These are phyloP conservation scores for Talaromyces sp. DNA, from an alignment of 2,329 filamentous ascomycete genomes.

Conservation along the genomic window DNA sequence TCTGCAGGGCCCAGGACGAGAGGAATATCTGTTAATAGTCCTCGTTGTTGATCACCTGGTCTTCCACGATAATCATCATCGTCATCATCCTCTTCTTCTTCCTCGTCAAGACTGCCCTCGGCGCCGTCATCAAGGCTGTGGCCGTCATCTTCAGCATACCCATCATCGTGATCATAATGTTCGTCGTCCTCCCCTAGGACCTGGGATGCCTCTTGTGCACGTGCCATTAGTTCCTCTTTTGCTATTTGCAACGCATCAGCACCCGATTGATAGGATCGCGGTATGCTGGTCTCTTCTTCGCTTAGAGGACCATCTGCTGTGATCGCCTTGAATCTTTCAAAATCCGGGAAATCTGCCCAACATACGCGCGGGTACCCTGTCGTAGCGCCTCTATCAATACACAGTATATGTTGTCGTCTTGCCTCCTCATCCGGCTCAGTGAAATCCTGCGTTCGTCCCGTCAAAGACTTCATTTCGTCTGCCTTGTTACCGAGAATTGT, in stretches of 20 bases:
- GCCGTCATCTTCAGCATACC: conserved; percentile 40
- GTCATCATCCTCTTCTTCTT: conserved; percentile 53
- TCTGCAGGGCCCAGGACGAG: conserved; percentile 92
- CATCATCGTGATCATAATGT: conserved; percentile 41
- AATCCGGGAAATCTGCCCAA: conserved; percentile 45
- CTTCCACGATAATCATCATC: conserved; percentile 53
- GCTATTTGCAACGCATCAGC: conserved; percentile 51
- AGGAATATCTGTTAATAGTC: conserved; percentile 86
- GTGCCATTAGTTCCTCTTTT: conserved; percentile 51
- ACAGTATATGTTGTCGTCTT: conserved; percentile 42
- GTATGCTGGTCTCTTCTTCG: conserved; percentile 46
- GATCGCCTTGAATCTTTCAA: conserved; percentile 40
- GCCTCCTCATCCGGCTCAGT: conserved; percentile 36
- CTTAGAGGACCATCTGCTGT: conserved; percentile 40
- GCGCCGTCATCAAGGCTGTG: conserved; percentile 42
- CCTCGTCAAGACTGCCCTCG: conserved; percentile 41
- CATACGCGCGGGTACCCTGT: conserved; percentile 41
- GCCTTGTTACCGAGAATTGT: conserved; percentile 45
- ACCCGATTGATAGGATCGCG: conserved; percentile 47
- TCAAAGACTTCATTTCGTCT: conserved; percentile 44
- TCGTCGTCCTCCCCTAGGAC: conserved; percentile 40
- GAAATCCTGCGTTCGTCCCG: conserved; percentile 37
- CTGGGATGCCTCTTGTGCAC: conserved; percentile 46
- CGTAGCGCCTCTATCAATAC: conserved; percentile 40
- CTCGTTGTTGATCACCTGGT: conserved; percentile 59